Evolutionary conservation across 192 early-diverging fungal species (phyloP).

Genomic region (Coemansia reversa): DNA sequence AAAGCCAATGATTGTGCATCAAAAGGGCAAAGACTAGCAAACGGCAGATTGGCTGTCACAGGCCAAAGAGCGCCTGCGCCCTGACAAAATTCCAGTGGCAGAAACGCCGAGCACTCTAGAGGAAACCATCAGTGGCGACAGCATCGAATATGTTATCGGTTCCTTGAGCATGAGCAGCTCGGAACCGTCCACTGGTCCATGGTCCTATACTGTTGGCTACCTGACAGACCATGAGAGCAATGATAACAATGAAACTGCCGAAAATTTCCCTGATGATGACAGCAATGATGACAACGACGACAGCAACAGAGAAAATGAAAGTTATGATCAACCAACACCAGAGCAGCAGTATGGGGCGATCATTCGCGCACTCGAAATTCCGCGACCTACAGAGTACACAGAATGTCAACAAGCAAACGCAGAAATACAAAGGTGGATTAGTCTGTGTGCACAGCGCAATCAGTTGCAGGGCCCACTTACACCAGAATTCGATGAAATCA

Average conservation of each 20-base stretch:
- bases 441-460: no score
- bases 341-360: background rate
- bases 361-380: background rate
- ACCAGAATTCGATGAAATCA: slow-evolving; percentile 3
- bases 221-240: background rate
- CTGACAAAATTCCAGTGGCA: background rate
- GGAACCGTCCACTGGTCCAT: no score
- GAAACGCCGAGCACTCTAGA: background rate
- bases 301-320: background rate
- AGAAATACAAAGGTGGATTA: no score
- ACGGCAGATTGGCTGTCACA: slow-evolving; percentile 22
- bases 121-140: background rate
- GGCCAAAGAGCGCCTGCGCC: slow-evolving; percentile 6
- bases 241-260: no score
- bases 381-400: no score
- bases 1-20: slow-evolving; percentile 16
- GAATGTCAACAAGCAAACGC: no score
- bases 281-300: background rate
- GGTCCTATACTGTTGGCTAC: no score
- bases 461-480: background rate
- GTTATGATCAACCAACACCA: no score
- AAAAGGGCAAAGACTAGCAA: background rate
- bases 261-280: no score
- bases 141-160: slow-evolving; percentile 6
- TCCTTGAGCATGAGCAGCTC: no score